phyloP scores from a whole-genome alignment of 1,284 basidiomycete species.

The Hypsizygus ulmarius region DNA sequence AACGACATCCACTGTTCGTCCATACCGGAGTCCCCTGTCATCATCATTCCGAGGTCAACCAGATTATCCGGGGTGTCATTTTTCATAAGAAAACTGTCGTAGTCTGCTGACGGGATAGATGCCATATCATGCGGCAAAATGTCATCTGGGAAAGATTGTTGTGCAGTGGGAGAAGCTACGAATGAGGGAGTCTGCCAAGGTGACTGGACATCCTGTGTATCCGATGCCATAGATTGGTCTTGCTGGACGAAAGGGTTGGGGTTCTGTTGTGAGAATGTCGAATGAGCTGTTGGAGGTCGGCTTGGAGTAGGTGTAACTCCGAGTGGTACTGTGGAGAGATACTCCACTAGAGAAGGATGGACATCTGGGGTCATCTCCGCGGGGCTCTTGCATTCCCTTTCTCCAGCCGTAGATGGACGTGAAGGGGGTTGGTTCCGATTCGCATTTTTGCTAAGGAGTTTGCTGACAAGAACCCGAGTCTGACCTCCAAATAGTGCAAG shows the following conservation, averaged over 20 bases:
- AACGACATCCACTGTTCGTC: constrained; percentile 56
- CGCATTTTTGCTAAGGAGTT: constrained; percentile 33
- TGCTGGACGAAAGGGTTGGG: constrained; percentile 2
- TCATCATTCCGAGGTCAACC: constrained; percentile 43
- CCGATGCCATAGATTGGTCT: constrained; percentile 4
- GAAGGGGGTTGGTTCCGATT: constrained; percentile 19
- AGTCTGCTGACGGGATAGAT: constrained; percentile 2
- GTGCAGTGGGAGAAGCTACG: neutral
- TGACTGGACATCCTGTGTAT: constrained; percentile 4
- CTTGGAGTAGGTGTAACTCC: constrained; percentile 9
- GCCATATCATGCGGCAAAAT: constrained; percentile 2
- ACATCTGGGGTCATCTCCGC: constrained; percentile 43
- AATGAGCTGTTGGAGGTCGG: constrained; percentile 1
- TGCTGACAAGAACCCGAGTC: constrained; percentile 54
- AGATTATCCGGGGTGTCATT: constrained; percentile 28
- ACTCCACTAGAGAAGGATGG: constrained; percentile 56
- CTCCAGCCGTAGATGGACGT: constrained; percentile 22
- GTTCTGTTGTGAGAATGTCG: constrained; percentile 2
- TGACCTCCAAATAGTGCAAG: constrained; percentile 67
- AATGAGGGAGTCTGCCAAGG: constrained; percentile 12
- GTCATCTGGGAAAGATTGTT: constrained; percentile 4
- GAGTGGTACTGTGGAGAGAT: constrained; percentile 39
- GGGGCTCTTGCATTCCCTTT: constrained; percentile 19
- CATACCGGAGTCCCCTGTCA: constrained; percentile 51
- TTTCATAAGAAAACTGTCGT: constrained; percentile 7